A percentile compares a stretch with the other conserved stretches of the same genome.
Conservation (phyloP, 2,329 filamentous ascomycete genomes). For the Pezicula carpinea region DNA sequence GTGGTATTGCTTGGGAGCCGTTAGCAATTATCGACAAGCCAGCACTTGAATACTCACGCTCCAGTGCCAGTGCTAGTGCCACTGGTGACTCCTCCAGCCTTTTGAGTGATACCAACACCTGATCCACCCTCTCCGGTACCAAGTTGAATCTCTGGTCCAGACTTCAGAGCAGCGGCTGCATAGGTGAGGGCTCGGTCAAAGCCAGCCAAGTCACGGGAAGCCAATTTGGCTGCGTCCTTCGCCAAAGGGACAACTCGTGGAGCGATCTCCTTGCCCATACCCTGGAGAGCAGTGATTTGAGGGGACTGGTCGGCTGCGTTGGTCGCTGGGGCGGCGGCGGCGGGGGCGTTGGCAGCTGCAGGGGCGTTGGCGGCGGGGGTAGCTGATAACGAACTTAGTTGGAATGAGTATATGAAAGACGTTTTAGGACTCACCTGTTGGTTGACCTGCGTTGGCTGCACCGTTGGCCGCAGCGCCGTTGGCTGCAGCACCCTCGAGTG, state of each 20-base stretch:
- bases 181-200: slow-evolving; percentile 37
- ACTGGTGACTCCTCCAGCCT: slow-evolving; percentile 9
- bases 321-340: slow-evolving; percentile 9
- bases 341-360: slow-evolving; percentile 15
- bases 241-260: slow-evolving; percentile 30
- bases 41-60: not conserved
- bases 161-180: slow-evolving; percentile 35
- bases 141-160: slow-evolving; percentile 35
- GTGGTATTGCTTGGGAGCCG: too few species aligned
- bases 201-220: slow-evolving; percentile 34
- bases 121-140: slow-evolving; percentile 35
- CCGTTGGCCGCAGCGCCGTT: slow-evolving; percentile 40
- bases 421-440: slow-evolving; percentile 14
- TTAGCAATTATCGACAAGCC: too few species aligned
- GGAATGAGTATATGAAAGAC: slow-evolving; percentile 12
- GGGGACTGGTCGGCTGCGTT: slow-evolving; percentile 28
- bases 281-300: slow-evolving; percentile 40
- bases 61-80: not conserved
- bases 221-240: slow-evolving; percentile 18
- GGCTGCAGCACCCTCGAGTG: slow-evolving; percentile 41
- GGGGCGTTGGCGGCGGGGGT: slow-evolving; percentile 15
- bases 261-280: slow-evolving; percentile 45
- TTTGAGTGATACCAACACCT: slow-evolving; percentile 35
- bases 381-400: slow-evolving; percentile 2
- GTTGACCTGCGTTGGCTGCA: slow-evolving; percentile 27